A percentile compares a stretch with the other conserved stretches of the same genome.
phyloP scores from a whole-genome alignment of 75 land plant species.

The Pinus taeda region DNA sequence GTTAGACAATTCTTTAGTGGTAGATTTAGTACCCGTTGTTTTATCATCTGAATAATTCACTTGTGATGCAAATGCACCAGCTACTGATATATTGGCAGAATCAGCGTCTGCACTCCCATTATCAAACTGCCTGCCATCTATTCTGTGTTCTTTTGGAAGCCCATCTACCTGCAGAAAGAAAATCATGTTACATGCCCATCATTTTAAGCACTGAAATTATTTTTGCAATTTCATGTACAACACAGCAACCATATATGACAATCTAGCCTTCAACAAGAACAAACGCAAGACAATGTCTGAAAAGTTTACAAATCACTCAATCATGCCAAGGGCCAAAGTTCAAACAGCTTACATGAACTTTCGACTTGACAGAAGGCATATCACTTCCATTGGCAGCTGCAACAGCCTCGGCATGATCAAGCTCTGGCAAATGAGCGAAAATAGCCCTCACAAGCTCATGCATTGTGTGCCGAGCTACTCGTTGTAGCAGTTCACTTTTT shows the following conservation, averaged over 20 bases:
- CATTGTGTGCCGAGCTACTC: conserved; percentile 90
- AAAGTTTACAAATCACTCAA: not conserved
- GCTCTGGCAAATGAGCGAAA: conserved; percentile 68
- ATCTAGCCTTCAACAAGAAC: not conserved
- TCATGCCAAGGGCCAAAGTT: not conserved
- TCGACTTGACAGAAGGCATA: conserved; percentile 17
- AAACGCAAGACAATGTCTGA: not conserved
- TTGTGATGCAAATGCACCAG: conserved; percentile 20
- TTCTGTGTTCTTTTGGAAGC: conserved; percentile 23
- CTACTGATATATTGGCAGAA: conserved; percentile 21
- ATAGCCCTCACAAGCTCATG: conserved; percentile 92
- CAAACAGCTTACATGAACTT: conserved; percentile 23
- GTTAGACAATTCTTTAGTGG: conserved; percentile 25
- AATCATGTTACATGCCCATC: not conserved
- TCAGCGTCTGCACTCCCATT: conserved; percentile 42
- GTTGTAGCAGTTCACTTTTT: conserved; percentile 90
- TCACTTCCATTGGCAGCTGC: conserved; percentile 24
- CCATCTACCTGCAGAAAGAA: conserved; percentile 32
- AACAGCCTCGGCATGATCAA: conserved; percentile 38
- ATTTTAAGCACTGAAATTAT: not conserved
- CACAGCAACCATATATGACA: not conserved
- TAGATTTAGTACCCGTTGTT: conserved; percentile 8
- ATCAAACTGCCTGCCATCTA: conserved; percentile 33
- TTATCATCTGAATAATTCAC: conserved; percentile 24
- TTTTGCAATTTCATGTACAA: not conserved